Evolutionary conservation across 208 protist species (phyloP), one percentile per base, ranked within the genome.

Genomic region (Acanthamoeba sp.): DNA sequence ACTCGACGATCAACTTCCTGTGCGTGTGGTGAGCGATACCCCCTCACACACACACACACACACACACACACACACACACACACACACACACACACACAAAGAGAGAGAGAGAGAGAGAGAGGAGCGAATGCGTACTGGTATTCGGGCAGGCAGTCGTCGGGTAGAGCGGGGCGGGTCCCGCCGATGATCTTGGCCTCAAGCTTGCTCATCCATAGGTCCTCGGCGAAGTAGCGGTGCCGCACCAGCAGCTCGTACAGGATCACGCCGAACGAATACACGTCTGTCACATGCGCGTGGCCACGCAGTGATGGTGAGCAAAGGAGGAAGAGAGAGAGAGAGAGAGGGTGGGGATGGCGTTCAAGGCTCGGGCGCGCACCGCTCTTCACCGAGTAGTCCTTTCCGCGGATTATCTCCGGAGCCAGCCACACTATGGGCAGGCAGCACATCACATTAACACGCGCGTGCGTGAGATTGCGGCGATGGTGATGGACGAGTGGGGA

Each of bases 251-350:
- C 95, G 52, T 92, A 96, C 1, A 96, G 18, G 0, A 96, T 95
- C 27, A 96, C 94, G 45, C 95, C 95, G 78, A 64, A 96, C 0
- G 93, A 57, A 38, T 96, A 96, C 45, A 96, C 93, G 64, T 96
- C 95, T 87, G 78, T 34, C 38, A 29, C 5, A 69, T 7, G 6
- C 7, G 20, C n/a, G 59, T 6, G 5, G 20, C 55, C 12, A 62
- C 20, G 24, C 55, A 62, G n/a, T 22, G 3, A 6, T 4, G 22
- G 22, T 59, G 16, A 16, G 22, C 6, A 27, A 12, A 40, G 6
- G 14, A 29, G n/a, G 2, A 71, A 38, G 64, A 27, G n/a, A 64
- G 4, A 64, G 29, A 71, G n/a, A 27, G 55, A 27, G 29, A 71
- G n/a, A 71, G 64, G 34, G 12, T 55, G 50, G 6, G 50, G 12